Evolutionary conservation across 371 early-diverging fungal species (phyloP).

Genomic region (Syncephalastrum racemosum): DNA sequence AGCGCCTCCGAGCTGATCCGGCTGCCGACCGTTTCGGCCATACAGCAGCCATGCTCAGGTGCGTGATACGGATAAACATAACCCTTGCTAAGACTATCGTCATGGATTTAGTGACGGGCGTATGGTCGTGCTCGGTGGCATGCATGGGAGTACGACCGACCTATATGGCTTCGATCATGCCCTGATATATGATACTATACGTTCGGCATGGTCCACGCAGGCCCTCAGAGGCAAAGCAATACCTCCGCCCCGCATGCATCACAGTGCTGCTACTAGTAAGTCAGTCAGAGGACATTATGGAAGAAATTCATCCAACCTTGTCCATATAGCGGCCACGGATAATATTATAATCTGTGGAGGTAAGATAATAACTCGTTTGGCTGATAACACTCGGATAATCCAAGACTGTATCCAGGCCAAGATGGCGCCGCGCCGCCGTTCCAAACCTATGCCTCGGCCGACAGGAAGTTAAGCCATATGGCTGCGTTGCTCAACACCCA

Average conservation of each 20-base stretch:
- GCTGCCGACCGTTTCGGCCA: slow-evolving; percentile 7
- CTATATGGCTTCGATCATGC: too few species aligned
- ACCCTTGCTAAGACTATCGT: background rate
- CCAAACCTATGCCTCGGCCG: slow-evolving; percentile 26
- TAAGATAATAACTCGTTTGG: background rate
- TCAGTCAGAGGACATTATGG: background rate
- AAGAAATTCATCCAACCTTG: background rate
- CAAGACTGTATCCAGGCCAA: slow-evolving; percentile 6
- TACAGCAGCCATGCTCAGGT: slow-evolving; percentile 15
- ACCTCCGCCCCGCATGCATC: slow-evolving; percentile 27
- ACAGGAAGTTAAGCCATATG: slow-evolving; percentile 13
- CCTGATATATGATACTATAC: too few species aligned
- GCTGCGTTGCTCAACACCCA: slow-evolving; percentile 24
- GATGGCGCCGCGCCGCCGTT: slow-evolving; percentile 27
- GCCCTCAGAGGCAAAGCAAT: slow-evolving; percentile 14
- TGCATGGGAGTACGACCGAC: too few species aligned
- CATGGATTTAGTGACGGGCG: background rate
- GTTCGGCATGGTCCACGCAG: slow-evolving; percentile 20
- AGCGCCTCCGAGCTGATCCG: background rate
- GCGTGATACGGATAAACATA: background rate
- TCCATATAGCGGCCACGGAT: slow-evolving; percentile 16
- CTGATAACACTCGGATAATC: too few species aligned
- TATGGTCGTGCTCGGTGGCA: slow-evolving; percentile 9
- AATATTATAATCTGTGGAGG: slow-evolving; percentile 31
- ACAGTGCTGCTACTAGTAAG: slow-evolving; percentile 37